A percentile compares a stretch with the other conserved stretches of the same genome.
Evolutionary conservation across 257 asterid genomes (phyloP).

Genomic region (Coffea canephora): DNA sequence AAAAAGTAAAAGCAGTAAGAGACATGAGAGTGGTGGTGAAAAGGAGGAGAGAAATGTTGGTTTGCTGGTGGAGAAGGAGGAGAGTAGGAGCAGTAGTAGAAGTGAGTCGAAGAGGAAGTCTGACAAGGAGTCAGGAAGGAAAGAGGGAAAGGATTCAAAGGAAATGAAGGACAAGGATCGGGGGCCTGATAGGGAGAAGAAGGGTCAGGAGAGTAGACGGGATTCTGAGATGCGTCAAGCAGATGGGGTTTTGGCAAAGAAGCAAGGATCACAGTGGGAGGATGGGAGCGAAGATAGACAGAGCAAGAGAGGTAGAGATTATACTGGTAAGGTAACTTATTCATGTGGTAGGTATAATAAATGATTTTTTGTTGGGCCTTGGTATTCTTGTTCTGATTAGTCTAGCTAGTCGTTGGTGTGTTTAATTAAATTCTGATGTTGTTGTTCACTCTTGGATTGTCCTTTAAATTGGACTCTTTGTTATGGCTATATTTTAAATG

Average conservation of each 20-base stretch:
- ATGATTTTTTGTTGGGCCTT: slow-evolving; percentile 6
- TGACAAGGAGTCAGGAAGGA: slow-evolving; percentile 72
- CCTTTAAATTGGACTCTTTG: not conserved
- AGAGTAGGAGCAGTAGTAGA: slow-evolving; percentile 52
- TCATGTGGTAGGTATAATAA: slow-evolving; percentile 25
- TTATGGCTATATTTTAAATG: not conserved
- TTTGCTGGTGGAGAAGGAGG: slow-evolving; percentile 58
- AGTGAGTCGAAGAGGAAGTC: slow-evolving; percentile 79
- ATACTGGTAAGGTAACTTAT: slow-evolving; percentile 72
- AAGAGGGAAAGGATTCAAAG: slow-evolving; percentile 67
- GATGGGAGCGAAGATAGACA: slow-evolving; percentile 62
- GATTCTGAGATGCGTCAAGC: slow-evolving; percentile 41
- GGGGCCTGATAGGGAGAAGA: slow-evolving; percentile 70
- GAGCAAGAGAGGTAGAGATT: slow-evolving; percentile 64
- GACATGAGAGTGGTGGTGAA: slow-evolving; percentile 66
- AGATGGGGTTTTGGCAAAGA: slow-evolving; percentile 49
- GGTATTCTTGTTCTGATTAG: not conserved
- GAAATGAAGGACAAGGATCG: slow-evolving; percentile 78
- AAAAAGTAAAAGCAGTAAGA: slow-evolving; percentile 60
- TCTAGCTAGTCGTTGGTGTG: not conserved
- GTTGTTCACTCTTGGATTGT: not conserved
- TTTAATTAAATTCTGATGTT: not conserved
- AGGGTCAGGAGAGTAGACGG: slow-evolving; percentile 51
- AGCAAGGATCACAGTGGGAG: slow-evolving; percentile 48
- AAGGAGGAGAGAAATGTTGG: slow-evolving; percentile 52